These are phyloP conservation scores for Hericium alpestre DNA, from an alignment of 768 basidiomycete species.

Conservation along the genomic window DNA sequence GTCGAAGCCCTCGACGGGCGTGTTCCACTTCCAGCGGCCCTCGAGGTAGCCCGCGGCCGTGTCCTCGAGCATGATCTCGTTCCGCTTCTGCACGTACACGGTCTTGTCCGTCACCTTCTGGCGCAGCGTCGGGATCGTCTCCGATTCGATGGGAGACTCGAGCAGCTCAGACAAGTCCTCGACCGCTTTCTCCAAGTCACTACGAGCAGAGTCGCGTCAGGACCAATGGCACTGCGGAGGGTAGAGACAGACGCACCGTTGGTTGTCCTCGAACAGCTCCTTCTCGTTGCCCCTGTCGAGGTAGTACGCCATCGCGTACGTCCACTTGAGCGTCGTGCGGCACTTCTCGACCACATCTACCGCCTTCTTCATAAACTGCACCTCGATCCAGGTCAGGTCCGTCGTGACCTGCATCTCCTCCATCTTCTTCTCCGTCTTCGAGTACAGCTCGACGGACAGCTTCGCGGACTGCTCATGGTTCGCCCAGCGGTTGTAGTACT, in stretches of 20 bases:
- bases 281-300: conserved; percentile 85
- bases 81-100: conserved; percentile 94
- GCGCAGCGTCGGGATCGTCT: conserved; percentile 67
- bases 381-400: conserved; percentile 94
- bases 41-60: conserved; percentile 86
- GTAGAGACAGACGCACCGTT: conserved; percentile 42
- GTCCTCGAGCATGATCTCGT: conserved; percentile 91
- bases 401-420: conserved; percentile 96
- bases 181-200: conserved; percentile 89
- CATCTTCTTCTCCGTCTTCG: conserved; percentile 99
- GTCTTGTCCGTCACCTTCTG: conserved; percentile 96
- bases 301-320: conserved; percentile 98
- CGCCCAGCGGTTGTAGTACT: conserved; percentile 99
- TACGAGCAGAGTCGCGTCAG: conserved; percentile 19
- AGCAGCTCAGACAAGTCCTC: conserved; percentile 90
- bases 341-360: conserved; percentile 87
- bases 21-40: conserved; percentile 78
- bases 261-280: conserved; percentile 95
- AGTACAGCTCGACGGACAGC: conserved; percentile 83
- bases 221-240: background rate
- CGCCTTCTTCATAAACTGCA: conserved; percentile 97
- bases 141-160: conserved; percentile 84
- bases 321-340: conserved; percentile 96
- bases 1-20: conserved; percentile 55
- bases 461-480: conserved; percentile 99